phyloP scores from a whole-genome alignment of 306 rosid species.

The Castanospermum australe region DNA sequence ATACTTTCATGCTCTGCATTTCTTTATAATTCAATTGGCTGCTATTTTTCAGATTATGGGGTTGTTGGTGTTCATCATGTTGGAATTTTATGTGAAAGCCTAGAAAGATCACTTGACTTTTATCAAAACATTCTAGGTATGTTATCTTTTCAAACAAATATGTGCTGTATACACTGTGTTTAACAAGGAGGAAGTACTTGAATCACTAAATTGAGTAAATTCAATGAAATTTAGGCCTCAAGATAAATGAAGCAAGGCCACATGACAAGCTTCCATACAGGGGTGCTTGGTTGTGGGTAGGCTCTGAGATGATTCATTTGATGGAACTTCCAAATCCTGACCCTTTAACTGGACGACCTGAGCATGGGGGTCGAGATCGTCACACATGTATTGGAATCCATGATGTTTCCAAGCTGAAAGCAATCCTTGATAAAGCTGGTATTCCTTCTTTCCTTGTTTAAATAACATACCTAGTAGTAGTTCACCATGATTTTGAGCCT shows the following conservation, averaged over 20 bases:
- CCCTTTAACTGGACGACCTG: conserved; percentile 83
- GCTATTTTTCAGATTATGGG: conserved; percentile 68
- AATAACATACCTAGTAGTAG: neutral
- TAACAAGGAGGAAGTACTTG: neutral
- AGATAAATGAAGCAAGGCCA: conserved; percentile 95
- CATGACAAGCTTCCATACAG: conserved; percentile 91
- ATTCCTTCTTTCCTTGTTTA: conserved; percentile 19
- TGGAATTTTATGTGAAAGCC: conserved; percentile 76
- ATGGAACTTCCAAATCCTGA: conserved; percentile 99
- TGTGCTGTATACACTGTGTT: neutral
- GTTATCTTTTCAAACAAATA: conserved; percentile 14
- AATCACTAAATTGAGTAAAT: conserved; percentile 10
- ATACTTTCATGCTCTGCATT: neutral
- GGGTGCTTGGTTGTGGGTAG: conserved; percentile 99
- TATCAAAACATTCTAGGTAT: conserved; percentile 87
- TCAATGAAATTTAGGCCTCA: conserved; percentile 55
- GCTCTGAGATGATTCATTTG: conserved; percentile 93
- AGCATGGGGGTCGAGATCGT: conserved; percentile 92
- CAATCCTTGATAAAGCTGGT: conserved; percentile 81
- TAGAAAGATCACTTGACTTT: conserved; percentile 80
- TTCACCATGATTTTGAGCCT: neutral
- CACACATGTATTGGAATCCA: conserved; percentile 80
- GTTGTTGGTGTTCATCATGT: conserved; percentile 86
- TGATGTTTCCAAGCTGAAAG: conserved; percentile 81
- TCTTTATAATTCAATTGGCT: neutral